Evolutionary conservation across 495 filamentous ascomycete species (phyloP), one percentile per base, ranked within the genome.

Genomic region (Antarctomyces pellizariae): DNA sequence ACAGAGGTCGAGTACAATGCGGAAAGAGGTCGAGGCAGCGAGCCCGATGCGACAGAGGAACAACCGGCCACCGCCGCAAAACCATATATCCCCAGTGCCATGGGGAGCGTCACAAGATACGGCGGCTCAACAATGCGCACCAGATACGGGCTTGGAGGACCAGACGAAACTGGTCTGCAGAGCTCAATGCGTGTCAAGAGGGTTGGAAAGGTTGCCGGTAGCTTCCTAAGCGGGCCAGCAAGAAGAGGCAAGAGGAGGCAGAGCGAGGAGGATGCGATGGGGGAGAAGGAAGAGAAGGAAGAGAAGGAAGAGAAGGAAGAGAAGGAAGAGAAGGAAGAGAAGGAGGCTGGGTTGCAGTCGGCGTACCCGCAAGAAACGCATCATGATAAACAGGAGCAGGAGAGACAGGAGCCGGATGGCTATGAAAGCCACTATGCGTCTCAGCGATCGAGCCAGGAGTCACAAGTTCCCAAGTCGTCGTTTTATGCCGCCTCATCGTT

Each of bases 111-210:
- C 7, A 54, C 61, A n/a, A 55, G 53, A 18, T 33, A 57, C 28
- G 56, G 54, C 3, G 44, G 56, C n/a, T 55, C 54, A 7, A 64
- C 61, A 3, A 53, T 56, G 20, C 52, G 59, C 2, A 38, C 44
- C 12, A 53, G 51, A 18, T 48, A 50, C 30, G 47, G 48, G 0
- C n/a, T n/a, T n/a, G n/a, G n/a, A n/a, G n/a, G n/a, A n/a, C n/a
- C n/a, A n/a, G 68, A 72, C 3, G 68, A 71, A 2, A 44, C 50
- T 13, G 67, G 60, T 1, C 47, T 64, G 0, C 72, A 69, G 33
- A 71, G 66, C 40, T 75, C 74, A 10, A 52, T 76, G 48, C 64
- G 75, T 1, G 49, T 75, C n/a, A 79, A 76, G 46, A 56, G 71
- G 35, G 59, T 77, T 16, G 68, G 64, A 9, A 73, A 75, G 36